Evolutionary conservation across 768 basidiomycete species (phyloP).

Genomic region (Steccherinum ochraceum): DNA sequence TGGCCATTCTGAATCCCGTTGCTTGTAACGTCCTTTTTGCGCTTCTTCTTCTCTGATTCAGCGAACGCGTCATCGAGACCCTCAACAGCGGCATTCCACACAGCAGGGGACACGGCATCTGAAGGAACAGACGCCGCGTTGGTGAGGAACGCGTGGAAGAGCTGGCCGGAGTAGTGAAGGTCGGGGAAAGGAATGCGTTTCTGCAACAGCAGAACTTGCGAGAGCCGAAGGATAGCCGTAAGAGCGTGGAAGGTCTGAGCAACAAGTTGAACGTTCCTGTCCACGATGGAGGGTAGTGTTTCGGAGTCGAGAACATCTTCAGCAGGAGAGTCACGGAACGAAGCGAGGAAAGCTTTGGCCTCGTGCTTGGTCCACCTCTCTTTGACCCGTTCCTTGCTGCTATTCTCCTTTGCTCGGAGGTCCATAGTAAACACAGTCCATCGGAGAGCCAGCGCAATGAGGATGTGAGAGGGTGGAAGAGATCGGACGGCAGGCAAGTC

Average conservation of each 20-base stretch:
- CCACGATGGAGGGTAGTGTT: conserved; percentile 31
- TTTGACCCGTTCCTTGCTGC: conserved; percentile 51
- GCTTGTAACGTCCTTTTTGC: neutral
- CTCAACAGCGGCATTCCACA: conserved; percentile 43
- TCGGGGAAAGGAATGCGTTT: conserved; percentile 32
- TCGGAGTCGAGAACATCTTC: conserved; percentile 12
- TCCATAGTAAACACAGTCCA: conserved; percentile 54
- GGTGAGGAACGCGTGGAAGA: conserved; percentile 51
- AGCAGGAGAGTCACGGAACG: conserved; percentile 27
- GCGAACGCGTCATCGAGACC: conserved; percentile 44
- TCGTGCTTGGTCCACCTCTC: conserved; percentile 69
- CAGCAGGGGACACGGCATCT: conserved; percentile 16
- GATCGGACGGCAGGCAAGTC: conserved; percentile 40
- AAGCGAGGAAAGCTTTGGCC: conserved; percentile 50
- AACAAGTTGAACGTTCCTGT: conserved; percentile 61
- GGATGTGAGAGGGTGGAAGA: conserved; percentile 40
- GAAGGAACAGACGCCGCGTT: conserved; percentile 13
- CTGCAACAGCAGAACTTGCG: conserved; percentile 54
- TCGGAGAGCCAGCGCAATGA: conserved; percentile 51
- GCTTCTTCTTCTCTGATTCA: conserved; percentile 37
- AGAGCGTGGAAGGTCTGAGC: conserved; percentile 58
- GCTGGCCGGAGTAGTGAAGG: conserved; percentile 49
- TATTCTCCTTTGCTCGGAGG: conserved; percentile 41
- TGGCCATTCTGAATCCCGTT: neutral
- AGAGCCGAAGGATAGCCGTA: conserved; percentile 54